Conservation (phyloP, 1,139 yeast species). For the Candida buenavistaensis region DNA sequence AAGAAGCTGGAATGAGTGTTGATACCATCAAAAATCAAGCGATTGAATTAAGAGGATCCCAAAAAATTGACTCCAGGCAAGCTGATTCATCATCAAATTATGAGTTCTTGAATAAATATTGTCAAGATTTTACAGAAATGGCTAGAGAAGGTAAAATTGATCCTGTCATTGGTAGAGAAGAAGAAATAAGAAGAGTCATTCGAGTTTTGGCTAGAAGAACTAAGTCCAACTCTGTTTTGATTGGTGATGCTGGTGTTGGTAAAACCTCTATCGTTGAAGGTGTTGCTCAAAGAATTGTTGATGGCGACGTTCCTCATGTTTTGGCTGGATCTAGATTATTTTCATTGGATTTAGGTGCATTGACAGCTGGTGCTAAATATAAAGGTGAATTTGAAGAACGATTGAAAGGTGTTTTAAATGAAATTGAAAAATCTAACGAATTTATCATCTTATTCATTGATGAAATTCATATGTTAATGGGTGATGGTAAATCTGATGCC, state of each 20-base stretch:
- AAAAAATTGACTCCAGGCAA: slow-evolving; percentile 87
- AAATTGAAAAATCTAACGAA: slow-evolving; percentile 83
- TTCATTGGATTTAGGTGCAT: slow-evolving; percentile 90
- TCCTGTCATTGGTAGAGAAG: slow-evolving; percentile 99
- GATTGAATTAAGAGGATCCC: slow-evolving; percentile 84
- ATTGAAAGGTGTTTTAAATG: slow-evolving; percentile 91
- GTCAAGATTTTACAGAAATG: slow-evolving; percentile 87
- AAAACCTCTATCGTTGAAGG: slow-evolving; percentile 98
- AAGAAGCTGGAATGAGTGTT: slow-evolving; percentile 66
- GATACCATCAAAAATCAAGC: slow-evolving; percentile 80
- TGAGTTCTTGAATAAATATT: slow-evolving; percentile 87
- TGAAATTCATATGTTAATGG: slow-evolving; percentile 99
- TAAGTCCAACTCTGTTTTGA: slow-evolving; percentile 91
- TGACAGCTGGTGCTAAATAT: slow-evolving; percentile 97
- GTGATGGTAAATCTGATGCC: slow-evolving; percentile 92
- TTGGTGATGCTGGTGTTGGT: slow-evolving; percentile 99
- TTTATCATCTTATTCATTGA: slow-evolving; percentile 90
- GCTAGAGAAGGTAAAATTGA: slow-evolving; percentile 95
- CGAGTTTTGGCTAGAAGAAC: slow-evolving; percentile 94
- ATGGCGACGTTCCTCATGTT: slow-evolving; percentile 90
- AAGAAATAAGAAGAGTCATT: slow-evolving; percentile 92
- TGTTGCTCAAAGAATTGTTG: slow-evolving; percentile 95
- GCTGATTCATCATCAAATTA: slow-evolving; percentile 87
- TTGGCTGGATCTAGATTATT: slow-evolving; percentile 77
- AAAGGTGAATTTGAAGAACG: slow-evolving; percentile 99